Percentiles rank a stretch among this genome's conserved stretches.
These are phyloP conservation scores for Botrytis elliptica DNA, from an alignment of 2,329 filamentous ascomycete genomes.

Conservation along the genomic window DNA sequence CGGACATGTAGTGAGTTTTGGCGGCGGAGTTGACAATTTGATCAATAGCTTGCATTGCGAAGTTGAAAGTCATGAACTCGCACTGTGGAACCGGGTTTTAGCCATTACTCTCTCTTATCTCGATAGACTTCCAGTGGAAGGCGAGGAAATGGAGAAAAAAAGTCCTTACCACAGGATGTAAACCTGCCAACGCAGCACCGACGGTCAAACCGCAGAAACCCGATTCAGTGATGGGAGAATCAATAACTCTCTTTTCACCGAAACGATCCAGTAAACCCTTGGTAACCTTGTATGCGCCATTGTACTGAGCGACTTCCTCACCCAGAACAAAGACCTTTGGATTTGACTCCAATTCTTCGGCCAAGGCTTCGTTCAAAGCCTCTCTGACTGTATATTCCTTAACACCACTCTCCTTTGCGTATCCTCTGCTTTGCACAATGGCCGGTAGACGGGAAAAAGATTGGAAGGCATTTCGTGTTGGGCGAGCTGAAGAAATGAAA, in stretches of 20 bases:
- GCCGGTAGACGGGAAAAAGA: conserved; percentile 41
- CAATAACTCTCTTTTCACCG: conserved; percentile 94
- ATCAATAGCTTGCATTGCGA: conserved; percentile 99
- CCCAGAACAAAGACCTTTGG: conserved; percentile 93
- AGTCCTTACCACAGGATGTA: conserved; percentile 82
- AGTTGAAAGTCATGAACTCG: conserved; percentile 99
- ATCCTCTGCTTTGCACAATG: conserved; percentile 38
- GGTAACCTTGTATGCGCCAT: conserved; percentile 99
- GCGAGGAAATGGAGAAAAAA: conserved; percentile 5
- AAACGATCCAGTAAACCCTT: conserved; percentile 97
- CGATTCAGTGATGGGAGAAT: conserved; percentile 96
- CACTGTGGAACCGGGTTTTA: conserved; percentile 54
- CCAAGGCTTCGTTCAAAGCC: conserved; percentile 94
- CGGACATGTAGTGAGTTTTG: conserved; percentile 99
- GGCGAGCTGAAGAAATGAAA: conserved; percentile 53
- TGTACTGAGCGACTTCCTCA: conserved; percentile 99
- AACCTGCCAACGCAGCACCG: conserved; percentile 88
- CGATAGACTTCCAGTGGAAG: conserved; percentile 4
- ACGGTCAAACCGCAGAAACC: conserved; percentile 93
- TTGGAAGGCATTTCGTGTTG: conserved; percentile 53
- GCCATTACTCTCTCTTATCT: conserved; percentile 6
- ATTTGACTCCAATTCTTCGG: conserved; percentile 93
- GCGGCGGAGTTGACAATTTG: conserved; percentile 98
- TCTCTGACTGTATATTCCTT: conserved; percentile 98
- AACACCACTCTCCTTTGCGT: conserved; percentile 48